These are phyloP conservation scores for Boletus insuetus DNA, from an alignment of 768 basidiomycete species.

Conservation along the genomic window DNA sequence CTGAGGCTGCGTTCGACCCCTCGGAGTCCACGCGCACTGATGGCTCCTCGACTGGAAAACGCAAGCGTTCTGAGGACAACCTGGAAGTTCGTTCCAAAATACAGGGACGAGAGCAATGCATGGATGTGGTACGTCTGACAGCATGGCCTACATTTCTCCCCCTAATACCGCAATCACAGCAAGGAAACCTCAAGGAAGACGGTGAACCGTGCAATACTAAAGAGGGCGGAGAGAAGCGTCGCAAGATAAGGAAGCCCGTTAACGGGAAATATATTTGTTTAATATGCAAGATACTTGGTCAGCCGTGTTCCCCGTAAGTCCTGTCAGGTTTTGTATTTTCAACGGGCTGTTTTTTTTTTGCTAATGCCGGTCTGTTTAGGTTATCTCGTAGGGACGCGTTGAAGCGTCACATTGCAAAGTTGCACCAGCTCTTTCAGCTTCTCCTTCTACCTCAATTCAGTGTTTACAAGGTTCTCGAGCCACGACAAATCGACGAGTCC, in stretches of 20 bases:
- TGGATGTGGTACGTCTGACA: background rate
- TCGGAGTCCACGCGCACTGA: background rate
- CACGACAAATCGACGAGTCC: background rate
- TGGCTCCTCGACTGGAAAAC: background rate
- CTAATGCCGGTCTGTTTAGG: background rate
- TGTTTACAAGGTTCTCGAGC: background rate
- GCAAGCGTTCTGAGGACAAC: too few relatives aligned
- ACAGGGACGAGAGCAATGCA: background rate
- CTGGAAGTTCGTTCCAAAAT: background rate
- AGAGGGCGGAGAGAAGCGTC: background rate
- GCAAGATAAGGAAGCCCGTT: background rate
- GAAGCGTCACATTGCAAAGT: background rate
- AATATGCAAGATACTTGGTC: background rate
- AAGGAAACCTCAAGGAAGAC: background rate
- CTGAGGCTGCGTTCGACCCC: background rate
- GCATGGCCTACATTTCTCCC: background rate
- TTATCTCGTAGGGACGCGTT: conserved; percentile 4
- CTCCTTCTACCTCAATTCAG: background rate
- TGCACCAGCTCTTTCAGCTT: background rate
- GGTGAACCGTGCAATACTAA: background rate
- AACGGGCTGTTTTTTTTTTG: background rate
- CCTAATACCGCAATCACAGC: background rate
- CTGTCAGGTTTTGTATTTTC: background rate
- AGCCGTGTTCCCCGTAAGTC: background rate
- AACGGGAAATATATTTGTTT: background rate